phyloP scores from a whole-genome alignment of 2,329 filamentous ascomycete species.

The Arthrobotrys megalospora region DNA sequence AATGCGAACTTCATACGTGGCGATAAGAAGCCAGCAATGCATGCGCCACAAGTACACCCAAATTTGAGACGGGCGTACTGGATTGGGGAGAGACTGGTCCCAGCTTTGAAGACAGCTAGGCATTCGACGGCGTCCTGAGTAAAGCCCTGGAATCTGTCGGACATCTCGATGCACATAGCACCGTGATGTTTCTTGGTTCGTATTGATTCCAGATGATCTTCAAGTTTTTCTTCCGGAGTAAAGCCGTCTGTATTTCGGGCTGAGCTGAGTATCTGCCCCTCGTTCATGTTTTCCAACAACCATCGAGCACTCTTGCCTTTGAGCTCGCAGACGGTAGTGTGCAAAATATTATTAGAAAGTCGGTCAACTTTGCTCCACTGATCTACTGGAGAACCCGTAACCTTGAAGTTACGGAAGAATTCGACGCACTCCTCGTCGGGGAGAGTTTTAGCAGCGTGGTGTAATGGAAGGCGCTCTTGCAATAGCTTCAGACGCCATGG shows the following conservation, averaged over 20 bases:
- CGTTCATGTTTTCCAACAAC: constrained; percentile 64
- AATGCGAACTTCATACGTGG: constrained; percentile 7
- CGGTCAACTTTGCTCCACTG: constrained; percentile 57
- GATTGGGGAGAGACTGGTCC: background rate
- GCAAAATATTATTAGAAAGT: constrained; percentile 59
- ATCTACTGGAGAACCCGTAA: background rate
- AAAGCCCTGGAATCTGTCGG: background rate
- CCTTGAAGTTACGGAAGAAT: background rate
- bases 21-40: background rate
- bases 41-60: background rate
- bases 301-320: constrained; percentile 62
- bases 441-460: constrained; percentile 54
- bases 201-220: constrained; percentile 64
- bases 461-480: constrained; percentile 55
- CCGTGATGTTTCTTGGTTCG: background rate
- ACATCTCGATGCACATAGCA: background rate
- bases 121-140: background rate
- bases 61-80: background rate
- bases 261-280: constrained; percentile 47
- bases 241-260: constrained; percentile 65
- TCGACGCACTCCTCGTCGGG: constrained; percentile 61
- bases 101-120: background rate
- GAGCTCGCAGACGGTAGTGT: constrained; percentile 50
- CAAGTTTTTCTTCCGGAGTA: constrained; percentile 66
- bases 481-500: constrained; percentile 51